A percentile compares a stretch with the other conserved stretches of the same genome.
Evolutionary conservation across 768 basidiomycete genomes (phyloP).

Genomic region (Mycena vitilis): DNA sequence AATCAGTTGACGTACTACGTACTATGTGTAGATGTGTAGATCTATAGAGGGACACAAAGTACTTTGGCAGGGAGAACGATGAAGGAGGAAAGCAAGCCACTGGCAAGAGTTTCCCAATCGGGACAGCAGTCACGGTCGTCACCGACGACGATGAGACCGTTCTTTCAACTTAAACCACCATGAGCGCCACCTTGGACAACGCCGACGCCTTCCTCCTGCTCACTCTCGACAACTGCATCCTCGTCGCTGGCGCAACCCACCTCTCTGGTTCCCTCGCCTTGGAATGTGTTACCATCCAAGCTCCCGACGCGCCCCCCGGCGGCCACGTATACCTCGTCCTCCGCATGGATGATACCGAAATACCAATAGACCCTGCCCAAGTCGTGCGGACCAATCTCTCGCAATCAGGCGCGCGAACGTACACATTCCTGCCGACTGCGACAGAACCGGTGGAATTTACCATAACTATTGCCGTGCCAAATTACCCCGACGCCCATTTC

Average conservation of each 20-base stretch:
- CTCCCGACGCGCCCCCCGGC: conserved; percentile 43
- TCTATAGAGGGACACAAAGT: too few relatives aligned
- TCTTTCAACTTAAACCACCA: too few relatives aligned
- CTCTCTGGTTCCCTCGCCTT: conserved; percentile 63
- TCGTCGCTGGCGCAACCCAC: conserved; percentile 47
- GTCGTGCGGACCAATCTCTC: conserved; percentile 54
- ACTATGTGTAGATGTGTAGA: too few relatives aligned
- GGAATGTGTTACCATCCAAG: conserved; percentile 69
- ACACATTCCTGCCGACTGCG: conserved; percentile 56
- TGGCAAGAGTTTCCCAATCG: conserved; percentile 3
- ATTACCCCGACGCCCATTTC: conserved; percentile 47
- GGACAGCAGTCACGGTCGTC: neutral
- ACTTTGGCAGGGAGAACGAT: too few relatives aligned
- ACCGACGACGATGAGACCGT: neutral
- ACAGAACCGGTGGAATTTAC: conserved; percentile 51
- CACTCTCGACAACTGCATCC: conserved; percentile 59
- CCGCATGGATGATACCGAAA: conserved; percentile 64
- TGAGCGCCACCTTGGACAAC: conserved; percentile 8
- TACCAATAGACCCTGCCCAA: conserved; percentile 68
- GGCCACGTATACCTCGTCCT: conserved; percentile 76
- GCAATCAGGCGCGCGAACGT: conserved; percentile 51
- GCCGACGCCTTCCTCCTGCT: conserved; percentile 67
- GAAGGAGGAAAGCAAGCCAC: neutral
- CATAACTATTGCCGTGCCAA: conserved; percentile 48
- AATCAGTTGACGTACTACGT: too few relatives aligned